Base-by-base conservation (phyloP, 2,329 filamentous ascomycete species). In the Cryphonectria naterciae region DNA sequence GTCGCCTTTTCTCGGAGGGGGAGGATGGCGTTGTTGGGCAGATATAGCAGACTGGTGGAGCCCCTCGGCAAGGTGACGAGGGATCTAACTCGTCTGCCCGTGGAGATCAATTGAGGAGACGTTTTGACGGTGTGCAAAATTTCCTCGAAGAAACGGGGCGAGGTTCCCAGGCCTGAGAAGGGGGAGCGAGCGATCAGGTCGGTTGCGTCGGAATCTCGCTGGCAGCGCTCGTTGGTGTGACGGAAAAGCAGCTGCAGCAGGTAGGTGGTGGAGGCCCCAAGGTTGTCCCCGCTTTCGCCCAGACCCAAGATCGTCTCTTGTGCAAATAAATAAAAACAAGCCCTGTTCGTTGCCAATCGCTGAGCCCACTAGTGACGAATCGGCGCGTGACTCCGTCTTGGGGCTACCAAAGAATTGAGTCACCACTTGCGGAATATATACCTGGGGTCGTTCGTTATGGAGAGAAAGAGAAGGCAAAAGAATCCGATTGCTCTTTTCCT, bases 301-400 rank as follows among this genome's bases (percentile, higher is more conserved):
- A 62, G 62, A 39, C 54, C 67, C 68, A 69, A 70, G 64, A 61
- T 68, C 37, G 56, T 65, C 66, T 65, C 66, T 73, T 71, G 11
- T 69, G 32, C 56, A 49, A 49, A n/a, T n/a, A 49, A 49, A n/a
- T 7, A 49, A 49, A 4, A n/a, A n/a, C 7, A 35, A 46, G 71
- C 67, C 32, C 56, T 61, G 56, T 54, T 64, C n/a, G 43, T 65
- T 66, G 54, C 67, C 65, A 71, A 67, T 69, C 62, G 62, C 61
- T 70, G 58, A 61, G 28, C 46, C 65, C 66, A 64, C 67, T 71
- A 71, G 71, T 69, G 67, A 41, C 58, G 46, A 62, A 49, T 71
- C 67, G 62, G 71, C 69, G 71, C 71, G 71, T 73, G 71, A 73
- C 61, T 65, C 37, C 41, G 28, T 54, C 19, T n/a, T n/a, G 13